Percentiles rank a stretch among this genome's conserved stretches.
Conservation (phyloP, 2,329 filamentous ascomycete genomes). For the Botrytis aclada region DNA sequence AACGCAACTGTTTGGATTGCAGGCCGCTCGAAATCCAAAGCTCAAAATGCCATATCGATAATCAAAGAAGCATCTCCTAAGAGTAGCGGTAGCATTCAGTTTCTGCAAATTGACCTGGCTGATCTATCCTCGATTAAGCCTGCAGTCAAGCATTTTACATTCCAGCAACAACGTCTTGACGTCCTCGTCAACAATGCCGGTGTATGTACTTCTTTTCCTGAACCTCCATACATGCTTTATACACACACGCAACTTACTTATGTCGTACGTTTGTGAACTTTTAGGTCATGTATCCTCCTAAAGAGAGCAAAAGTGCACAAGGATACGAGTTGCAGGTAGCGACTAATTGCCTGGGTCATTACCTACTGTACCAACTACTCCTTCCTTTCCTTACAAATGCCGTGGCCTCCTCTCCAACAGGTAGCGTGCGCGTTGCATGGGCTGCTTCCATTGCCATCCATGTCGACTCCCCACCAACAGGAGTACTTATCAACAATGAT, state of each 20-base stretch:
- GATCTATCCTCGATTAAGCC: neutral
- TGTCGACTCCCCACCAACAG: too few species aligned
- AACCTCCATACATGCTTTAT: neutral
- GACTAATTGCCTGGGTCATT: constrained; percentile 39
- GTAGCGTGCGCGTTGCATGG: too few species aligned
- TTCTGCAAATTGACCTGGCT: neutral
- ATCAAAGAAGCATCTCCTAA: neutral
- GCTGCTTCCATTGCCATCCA: constrained; percentile 23
- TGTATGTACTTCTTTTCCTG: neutral
- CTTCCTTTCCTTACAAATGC: constrained; percentile 24
- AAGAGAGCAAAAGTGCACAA: constrained; percentile 32
- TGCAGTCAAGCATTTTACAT: neutral
- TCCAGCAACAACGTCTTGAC: constrained; percentile 4
- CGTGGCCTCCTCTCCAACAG: too few species aligned
- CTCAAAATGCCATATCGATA: neutral
- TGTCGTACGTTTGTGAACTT: neutral
- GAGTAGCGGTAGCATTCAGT: neutral
- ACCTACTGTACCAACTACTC: constrained; percentile 40
- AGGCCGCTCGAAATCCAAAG: neutral
- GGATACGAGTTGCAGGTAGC: constrained; percentile 35
- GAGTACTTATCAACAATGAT: too few species aligned
- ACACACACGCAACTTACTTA: too few species aligned
- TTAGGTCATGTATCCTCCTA: constrained; percentile 37
- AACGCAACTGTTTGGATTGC: constrained; percentile 1
- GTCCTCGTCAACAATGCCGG: constrained; percentile 12